Evolutionary conservation across 2,329 filamentous ascomycete genomes (phyloP).

Genomic region (Ilyonectria sp.): DNA sequence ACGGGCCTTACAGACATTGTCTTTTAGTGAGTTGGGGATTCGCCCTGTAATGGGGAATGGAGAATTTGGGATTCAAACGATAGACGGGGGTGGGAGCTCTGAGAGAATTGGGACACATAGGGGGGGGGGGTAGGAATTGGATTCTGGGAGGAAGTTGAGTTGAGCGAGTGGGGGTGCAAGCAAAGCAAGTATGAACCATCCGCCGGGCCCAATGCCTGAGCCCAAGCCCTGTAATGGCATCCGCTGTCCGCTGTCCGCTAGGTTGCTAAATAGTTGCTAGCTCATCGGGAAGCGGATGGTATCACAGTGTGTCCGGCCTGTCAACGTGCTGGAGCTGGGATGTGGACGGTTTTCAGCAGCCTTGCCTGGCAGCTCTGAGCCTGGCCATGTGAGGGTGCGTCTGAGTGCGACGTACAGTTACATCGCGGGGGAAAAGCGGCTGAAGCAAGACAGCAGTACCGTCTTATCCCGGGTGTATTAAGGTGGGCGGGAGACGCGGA

Average conservation of each 20-base stretch:
- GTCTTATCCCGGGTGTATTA: slow-evolving; percentile 18
- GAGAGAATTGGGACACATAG: not conserved
- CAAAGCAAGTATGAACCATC: slow-evolving; percentile 9
- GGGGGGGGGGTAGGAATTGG: slow-evolving; percentile 4
- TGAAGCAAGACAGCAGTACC: slow-evolving; percentile 25
- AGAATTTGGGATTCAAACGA: slow-evolving; percentile 8
- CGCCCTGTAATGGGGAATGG: slow-evolving; percentile 15
- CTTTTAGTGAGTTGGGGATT: slow-evolving; percentile 15
- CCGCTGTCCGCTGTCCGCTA: not conserved
- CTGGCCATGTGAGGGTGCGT: not conserved
- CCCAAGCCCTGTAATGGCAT: slow-evolving; percentile 9
- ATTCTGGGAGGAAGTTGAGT: not conserved
- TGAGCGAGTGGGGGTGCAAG: slow-evolving; percentile 16
- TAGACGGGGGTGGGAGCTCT: not conserved
- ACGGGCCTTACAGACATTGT: slow-evolving; percentile 17
- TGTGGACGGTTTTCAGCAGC: slow-evolving; percentile 9
- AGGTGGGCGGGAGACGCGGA: slow-evolving; percentile 18
- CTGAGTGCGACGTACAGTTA: slow-evolving; percentile 9
- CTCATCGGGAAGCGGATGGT: not conserved
- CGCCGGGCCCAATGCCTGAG: not conserved
- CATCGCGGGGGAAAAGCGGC: slow-evolving; percentile 24
- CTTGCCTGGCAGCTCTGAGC: slow-evolving; percentile 1
- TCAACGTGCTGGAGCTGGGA: slow-evolving; percentile 8
- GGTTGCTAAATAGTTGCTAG: not conserved
- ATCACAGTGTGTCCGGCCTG: not conserved